These are phyloP conservation scores for Hortaea sp. DNA, from an alignment of 2,329 filamentous ascomycete genomes.

Conservation along the genomic window DNA sequence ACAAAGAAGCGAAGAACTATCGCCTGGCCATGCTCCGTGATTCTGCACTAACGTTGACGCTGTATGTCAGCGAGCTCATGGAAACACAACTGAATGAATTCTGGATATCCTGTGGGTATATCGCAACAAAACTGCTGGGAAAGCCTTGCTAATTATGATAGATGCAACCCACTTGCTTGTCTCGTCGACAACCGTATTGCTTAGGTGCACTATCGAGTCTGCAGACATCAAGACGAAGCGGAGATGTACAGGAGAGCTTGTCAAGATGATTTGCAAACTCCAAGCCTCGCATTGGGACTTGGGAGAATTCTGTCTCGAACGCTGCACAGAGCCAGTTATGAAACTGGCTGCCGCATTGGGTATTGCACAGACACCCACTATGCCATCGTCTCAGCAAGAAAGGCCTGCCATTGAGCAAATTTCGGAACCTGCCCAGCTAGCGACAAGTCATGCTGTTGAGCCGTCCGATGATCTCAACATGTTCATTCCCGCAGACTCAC, in stretches of 20 bases:
- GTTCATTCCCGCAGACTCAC: slow-evolving; percentile 6
- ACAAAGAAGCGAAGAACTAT: slow-evolving; percentile 13
- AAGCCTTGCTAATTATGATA: slow-evolving; percentile 9
- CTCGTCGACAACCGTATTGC: slow-evolving; percentile 43
- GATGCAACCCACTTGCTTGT: slow-evolving; percentile 45
- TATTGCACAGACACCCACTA: neutral
- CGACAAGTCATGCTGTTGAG: neutral
- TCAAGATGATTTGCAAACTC: slow-evolving; percentile 4
- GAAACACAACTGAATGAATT: slow-evolving; percentile 42
- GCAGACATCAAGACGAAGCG: slow-evolving; percentile 37
- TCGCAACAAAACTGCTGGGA: neutral
- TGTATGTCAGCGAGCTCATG: slow-evolving; percentile 39
- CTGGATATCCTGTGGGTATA: slow-evolving; percentile 30
- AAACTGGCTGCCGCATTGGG: slow-evolving; percentile 20
- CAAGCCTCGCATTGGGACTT: slow-evolving; percentile 37
- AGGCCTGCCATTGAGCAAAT: neutral
- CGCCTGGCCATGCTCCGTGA: slow-evolving; percentile 37
- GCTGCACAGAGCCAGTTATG: slow-evolving; percentile 27
- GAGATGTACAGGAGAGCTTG: slow-evolving; percentile 31
- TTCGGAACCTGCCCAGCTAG: neutral
- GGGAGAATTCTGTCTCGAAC: slow-evolving; percentile 43
- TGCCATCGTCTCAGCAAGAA: neutral
- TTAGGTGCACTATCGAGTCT: slow-evolving; percentile 43
- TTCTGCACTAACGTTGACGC: slow-evolving; percentile 41
- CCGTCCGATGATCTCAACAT: neutral